Evolutionary conservation across 768 basidiomycete genomes (phyloP).

Genomic region (Russula ochroleuca): DNA sequence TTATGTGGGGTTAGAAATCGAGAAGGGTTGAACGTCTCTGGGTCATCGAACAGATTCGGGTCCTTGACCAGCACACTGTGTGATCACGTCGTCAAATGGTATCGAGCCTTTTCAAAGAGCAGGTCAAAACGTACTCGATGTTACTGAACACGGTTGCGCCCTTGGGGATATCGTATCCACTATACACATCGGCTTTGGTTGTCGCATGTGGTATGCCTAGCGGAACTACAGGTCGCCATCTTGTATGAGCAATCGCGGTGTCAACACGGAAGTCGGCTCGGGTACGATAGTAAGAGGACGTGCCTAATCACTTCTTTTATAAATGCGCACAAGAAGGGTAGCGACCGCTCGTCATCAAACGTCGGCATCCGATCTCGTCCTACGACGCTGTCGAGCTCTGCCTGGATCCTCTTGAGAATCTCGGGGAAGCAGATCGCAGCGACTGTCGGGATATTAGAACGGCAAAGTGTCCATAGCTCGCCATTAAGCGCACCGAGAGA

Average conservation of each 20-base stretch:
- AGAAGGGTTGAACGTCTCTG: slow-evolving; percentile 30
- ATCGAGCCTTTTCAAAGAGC: not conserved
- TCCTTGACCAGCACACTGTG: slow-evolving; percentile 26
- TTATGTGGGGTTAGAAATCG: slow-evolving; percentile 26
- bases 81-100: not conserved
- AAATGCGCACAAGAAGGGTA: slow-evolving; percentile 22
- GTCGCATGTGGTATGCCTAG: slow-evolving; percentile 18
- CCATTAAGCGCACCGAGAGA: slow-evolving; percentile 3
- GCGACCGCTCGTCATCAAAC: slow-evolving; percentile 22
- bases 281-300: not conserved
- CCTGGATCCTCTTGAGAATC: slow-evolving; percentile 21
- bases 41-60: slow-evolving; percentile 28
- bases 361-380: slow-evolving; percentile 24
- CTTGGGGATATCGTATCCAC: slow-evolving; percentile 19
- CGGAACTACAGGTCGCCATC: slow-evolving; percentile 16
- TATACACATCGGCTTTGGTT: slow-evolving; percentile 4
- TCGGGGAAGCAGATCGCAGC: slow-evolving; percentile 24
- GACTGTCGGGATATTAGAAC: slow-evolving; percentile 5
- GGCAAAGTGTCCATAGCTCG: not conserved
- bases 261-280: not conserved
- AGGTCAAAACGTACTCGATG: slow-evolving; percentile 14
- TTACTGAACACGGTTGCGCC: slow-evolving; percentile 14
- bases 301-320: slow-evolving; percentile 27
- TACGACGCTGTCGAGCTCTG: slow-evolving; percentile 23
- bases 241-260: not conserved